Conservation (phyloP, 2,329 filamentous ascomycete genomes). For the Xylariaceae sp. region DNA sequence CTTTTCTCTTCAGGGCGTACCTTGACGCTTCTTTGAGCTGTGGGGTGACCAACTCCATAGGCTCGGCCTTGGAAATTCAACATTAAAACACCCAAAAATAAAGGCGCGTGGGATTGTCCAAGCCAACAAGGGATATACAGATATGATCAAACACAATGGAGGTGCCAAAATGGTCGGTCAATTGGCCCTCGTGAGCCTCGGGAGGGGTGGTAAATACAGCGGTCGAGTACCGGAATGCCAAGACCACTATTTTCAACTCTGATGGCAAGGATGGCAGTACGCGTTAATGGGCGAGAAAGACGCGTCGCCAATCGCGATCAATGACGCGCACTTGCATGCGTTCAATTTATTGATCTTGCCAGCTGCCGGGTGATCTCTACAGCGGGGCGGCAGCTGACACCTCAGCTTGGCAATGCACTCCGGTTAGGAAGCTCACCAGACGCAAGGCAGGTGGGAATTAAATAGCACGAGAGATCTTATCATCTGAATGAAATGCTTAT, state of each 20-base stretch:
- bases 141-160: background rate
- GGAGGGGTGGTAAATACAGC: background rate
- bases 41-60: conserved; percentile 11
- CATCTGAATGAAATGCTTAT: background rate
- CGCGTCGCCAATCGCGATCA: conserved; percentile 17
- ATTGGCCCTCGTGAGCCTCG: background rate
- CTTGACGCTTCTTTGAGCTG: conserved; percentile 9
- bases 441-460: background rate
- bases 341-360: background rate
- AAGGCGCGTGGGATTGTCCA: background rate
- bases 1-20: conserved; percentile 5
- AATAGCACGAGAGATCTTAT: background rate
- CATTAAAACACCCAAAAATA: background rate
- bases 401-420: too few relatives aligned
- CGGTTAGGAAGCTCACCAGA: too few relatives aligned
- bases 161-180: too few relatives aligned
- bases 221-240: background rate
- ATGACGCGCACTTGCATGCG: conserved; percentile 1
- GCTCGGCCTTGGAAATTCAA: background rate
- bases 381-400: background rate
- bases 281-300: conserved; percentile 16
- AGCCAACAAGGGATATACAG: background rate
- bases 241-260: conserved; percentile 2
- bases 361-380: background rate
- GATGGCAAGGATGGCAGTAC: conserved; percentile 4